phyloP scores from a whole-genome alignment of 169 alveolate species.

The Amoebophrya sp. region DNA sequence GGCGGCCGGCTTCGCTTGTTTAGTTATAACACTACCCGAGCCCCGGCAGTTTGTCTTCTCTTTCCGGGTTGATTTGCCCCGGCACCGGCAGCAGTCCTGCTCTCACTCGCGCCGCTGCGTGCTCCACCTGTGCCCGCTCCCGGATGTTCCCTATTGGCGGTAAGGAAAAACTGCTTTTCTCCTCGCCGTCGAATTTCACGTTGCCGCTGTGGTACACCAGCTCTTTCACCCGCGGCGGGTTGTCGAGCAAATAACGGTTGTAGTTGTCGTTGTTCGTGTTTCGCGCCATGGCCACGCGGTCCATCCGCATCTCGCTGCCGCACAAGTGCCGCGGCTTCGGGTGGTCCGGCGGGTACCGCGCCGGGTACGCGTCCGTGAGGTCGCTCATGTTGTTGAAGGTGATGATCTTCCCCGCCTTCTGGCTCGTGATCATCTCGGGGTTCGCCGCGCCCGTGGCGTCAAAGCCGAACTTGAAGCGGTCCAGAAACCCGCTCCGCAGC shows the following conservation, averaged over 20 bases:
- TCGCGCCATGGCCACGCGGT: background rate
- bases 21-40: too few relatives aligned
- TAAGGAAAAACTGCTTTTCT: too few relatives aligned
- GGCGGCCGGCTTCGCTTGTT: too few relatives aligned
- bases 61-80: background rate
- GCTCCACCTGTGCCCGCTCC: too few relatives aligned
- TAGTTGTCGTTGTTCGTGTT: background rate
- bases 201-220: too few relatives aligned
- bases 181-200: too few relatives aligned
- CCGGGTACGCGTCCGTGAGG: background rate
- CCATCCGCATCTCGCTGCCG: background rate
- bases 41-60: background rate
- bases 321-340: background rate
- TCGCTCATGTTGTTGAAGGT: background rate
- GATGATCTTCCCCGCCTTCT: background rate
- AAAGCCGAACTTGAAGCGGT: background rate
- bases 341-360: background rate
- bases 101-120: background rate
- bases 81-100: background rate
- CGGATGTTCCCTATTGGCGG: too few relatives aligned
- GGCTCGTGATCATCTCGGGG: background rate
- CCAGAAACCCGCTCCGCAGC: background rate
- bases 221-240: background rate
- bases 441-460: background rate
- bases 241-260: background rate